Evolutionary conservation across 306 rosid species (phyloP).

Genomic region (Gillenia trifoliata): DNA sequence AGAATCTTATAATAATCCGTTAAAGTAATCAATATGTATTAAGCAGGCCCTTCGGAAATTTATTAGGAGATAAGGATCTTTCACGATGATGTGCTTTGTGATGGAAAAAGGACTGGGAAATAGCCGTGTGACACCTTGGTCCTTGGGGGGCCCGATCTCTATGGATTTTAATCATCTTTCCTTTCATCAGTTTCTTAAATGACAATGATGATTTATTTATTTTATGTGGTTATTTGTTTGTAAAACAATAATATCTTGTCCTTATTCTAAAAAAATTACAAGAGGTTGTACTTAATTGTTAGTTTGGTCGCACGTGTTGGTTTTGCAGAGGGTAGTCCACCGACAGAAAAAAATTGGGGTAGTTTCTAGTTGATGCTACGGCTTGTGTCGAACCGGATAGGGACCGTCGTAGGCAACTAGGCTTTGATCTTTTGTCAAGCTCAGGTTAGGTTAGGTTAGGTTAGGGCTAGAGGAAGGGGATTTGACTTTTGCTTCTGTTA

Average conservation of each 20-base stretch:
- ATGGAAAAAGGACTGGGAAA: constrained; percentile 4
- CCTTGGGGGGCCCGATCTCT: constrained; percentile 1
- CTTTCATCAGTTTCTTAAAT: constrained; percentile 10
- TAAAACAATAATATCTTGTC: not conserved
- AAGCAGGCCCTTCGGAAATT: constrained; percentile 4
- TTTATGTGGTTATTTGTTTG: not conserved
- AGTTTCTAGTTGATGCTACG: not conserved
- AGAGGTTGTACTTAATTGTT: not conserved
- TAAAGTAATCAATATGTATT: constrained; percentile 1
- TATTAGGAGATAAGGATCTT: not conserved
- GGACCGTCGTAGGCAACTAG: not conserved
- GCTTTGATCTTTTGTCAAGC: not conserved
- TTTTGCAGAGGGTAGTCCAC: not conserved
- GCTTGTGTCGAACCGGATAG: not conserved
- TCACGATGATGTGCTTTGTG: constrained; percentile 15
- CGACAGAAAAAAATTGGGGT: not conserved
- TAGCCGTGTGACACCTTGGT: not conserved
- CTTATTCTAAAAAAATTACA: not conserved
- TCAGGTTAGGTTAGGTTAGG: not conserved
- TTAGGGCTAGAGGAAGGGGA: not conserved
- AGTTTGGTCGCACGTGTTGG: constrained; percentile 3
- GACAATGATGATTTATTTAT: not conserved
- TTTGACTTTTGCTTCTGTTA: not conserved
- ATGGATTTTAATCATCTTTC: not conserved
- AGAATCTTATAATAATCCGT: constrained; percentile 22